Conservation (phyloP, 1,284 basidiomycete genomes). For the Rhodotorula sp. region DNA sequence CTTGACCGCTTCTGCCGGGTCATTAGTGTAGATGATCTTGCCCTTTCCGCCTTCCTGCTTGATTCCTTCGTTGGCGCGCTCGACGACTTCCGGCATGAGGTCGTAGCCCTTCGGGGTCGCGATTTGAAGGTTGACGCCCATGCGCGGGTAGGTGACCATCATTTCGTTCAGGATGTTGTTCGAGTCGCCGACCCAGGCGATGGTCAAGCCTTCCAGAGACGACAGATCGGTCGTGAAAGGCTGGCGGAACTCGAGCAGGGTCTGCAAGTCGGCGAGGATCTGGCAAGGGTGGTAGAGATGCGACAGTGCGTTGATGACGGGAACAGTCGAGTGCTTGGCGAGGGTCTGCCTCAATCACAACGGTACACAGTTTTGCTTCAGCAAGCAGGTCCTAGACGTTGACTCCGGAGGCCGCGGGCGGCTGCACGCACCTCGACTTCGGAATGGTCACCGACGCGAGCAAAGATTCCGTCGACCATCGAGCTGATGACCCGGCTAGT, state of each 20-base stretch:
- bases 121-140: conserved; percentile 82
- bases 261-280: conserved; percentile 87
- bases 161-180: conserved; percentile 98
- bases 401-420: background rate
- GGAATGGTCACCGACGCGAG: conserved; percentile 83
- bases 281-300: conserved; percentile 96
- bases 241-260: conserved; percentile 66
- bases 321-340: conserved; percentile 81
- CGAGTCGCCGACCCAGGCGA: conserved; percentile 92
- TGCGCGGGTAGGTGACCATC: conserved; percentile 86
- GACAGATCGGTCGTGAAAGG: conserved; percentile 47
- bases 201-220: conserved; percentile 59
- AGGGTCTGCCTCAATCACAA: conserved; percentile 62
- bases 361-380: background rate
- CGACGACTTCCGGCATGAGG: conserved; percentile 76
- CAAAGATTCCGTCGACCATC: conserved; percentile 97
- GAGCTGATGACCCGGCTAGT: conserved; percentile 76
- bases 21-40: conserved; percentile 67
- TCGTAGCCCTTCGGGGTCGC: conserved; percentile 77
- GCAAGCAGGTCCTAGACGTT: background rate
- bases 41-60: conserved; percentile 50
- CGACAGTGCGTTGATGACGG: conserved; percentile 92
- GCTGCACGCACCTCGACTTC: conserved; percentile 75
- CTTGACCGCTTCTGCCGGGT: conserved; percentile 80
- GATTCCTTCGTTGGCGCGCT: conserved; percentile 57